Evolutionary conservation across 257 asterid species (phyloP).

Genomic region (Przewalskia tangutica): DNA sequence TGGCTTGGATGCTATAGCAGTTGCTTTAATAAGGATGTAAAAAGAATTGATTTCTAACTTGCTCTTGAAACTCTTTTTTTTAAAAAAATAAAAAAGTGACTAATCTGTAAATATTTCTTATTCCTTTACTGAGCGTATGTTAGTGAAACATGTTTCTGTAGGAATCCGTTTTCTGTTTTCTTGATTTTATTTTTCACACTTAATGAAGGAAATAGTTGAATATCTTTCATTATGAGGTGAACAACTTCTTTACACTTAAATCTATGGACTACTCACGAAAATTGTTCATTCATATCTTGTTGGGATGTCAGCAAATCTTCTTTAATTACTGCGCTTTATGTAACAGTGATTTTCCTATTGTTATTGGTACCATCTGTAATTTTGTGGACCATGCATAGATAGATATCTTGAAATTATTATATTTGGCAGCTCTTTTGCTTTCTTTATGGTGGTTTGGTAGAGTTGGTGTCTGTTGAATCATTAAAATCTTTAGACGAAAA

Average conservation of each 20-base stretch:
- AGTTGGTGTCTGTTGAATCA: background rate
- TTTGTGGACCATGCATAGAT: background rate
- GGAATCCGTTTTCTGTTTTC: background rate
- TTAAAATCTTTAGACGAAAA: background rate
- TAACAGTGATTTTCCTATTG: background rate
- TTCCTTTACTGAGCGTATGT: background rate
- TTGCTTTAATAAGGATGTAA: background rate
- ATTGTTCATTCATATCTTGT: background rate
- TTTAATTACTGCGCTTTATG: background rate
- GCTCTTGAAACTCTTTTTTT: background rate
- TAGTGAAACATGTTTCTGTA: background rate
- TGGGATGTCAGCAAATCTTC: background rate
- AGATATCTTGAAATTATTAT: background rate
- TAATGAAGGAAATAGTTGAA: background rate
- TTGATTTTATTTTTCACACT: background rate
- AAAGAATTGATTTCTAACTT: background rate
- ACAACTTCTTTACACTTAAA: background rate
- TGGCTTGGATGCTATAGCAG: background rate
- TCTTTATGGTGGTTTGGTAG: background rate
- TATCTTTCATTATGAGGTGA: background rate
- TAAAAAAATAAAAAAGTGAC: background rate
- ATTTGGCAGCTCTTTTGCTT: background rate
- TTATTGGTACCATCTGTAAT: background rate
- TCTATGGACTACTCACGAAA: background rate
- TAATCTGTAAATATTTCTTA: background rate